Evolutionary conservation across 2,329 filamentous ascomycete species (phyloP).

Genomic region (Aspergillus thermomutatus): DNA sequence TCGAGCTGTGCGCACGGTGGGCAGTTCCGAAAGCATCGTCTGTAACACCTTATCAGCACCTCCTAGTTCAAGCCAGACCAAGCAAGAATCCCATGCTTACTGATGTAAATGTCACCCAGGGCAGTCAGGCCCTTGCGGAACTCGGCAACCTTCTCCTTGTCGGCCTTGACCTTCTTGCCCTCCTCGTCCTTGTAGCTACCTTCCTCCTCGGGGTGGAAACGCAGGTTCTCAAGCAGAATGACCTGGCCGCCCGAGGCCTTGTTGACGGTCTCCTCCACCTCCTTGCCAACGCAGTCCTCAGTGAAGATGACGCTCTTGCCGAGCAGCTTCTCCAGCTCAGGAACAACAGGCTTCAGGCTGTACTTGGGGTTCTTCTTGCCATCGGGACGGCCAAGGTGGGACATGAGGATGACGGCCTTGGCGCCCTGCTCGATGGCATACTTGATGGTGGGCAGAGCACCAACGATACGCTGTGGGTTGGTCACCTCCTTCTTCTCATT

Average conservation of each 20-base stretch:
- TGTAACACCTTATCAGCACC: constrained; percentile 33
- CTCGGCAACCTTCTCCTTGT: constrained; percentile 84
- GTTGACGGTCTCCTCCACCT: constrained; percentile 87
- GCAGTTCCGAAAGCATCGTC: constrained; percentile 98
- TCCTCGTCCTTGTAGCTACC: constrained; percentile 90
- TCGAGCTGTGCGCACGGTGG: constrained; percentile 97
- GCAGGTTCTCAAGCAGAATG: constrained; percentile 92
- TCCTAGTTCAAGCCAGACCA: not conserved
- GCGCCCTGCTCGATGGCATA: constrained; percentile 86
- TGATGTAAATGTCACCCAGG: constrained; percentile 94
- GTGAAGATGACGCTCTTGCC: constrained; percentile 82
- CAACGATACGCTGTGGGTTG: constrained; percentile 97
- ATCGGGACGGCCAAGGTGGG: constrained; percentile 93
- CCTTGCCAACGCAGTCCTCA: constrained; percentile 82
- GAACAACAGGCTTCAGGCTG: constrained; percentile 86
- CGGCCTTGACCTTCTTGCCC: constrained; percentile 97
- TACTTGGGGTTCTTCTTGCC: constrained; percentile 89
- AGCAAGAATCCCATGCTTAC: constrained; percentile 50
- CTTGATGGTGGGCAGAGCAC: constrained; percentile 92
- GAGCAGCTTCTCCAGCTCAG: constrained; percentile 87
- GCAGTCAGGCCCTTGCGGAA: constrained; percentile 95
- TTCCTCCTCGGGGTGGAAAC: constrained; percentile 98
- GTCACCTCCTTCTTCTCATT: constrained; percentile 90
- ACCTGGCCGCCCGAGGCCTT: constrained; percentile 77
- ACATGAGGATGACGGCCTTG: constrained; percentile 95